Percentiles rank a stretch among this genome's conserved stretches.
These are phyloP conservation scores for Kluyveromyces marxianus DNA, from an alignment of 1,139 yeast genomes.

Conservation along the genomic window DNA sequence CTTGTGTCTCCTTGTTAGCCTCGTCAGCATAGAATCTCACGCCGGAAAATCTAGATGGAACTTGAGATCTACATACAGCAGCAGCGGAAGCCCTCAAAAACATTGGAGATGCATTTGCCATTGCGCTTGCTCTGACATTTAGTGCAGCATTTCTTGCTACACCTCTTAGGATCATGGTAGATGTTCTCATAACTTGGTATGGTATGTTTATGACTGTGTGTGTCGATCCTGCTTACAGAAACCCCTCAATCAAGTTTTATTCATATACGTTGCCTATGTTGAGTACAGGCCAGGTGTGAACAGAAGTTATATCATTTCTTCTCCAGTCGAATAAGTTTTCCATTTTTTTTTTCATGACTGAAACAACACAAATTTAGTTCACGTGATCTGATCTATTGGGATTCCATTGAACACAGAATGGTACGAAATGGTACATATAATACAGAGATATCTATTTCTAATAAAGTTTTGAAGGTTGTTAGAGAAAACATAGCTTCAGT, in stretches of 20 bases:
- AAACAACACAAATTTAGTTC: no score
- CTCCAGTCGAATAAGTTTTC: no score
- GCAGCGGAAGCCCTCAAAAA: background rate
- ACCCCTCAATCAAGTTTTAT: no score
- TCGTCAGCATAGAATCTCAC: slow-evolving; percentile 23
- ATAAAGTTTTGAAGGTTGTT: background rate
- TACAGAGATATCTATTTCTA: no score
- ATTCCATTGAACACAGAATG: no score
- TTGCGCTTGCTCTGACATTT: background rate
- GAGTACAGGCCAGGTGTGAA: no score
- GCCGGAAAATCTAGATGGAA: background rate
- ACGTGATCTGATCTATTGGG: no score
- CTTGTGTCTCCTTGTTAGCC: slow-evolving; percentile 13
- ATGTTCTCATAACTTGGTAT: slow-evolving; percentile 1
- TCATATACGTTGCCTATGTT: no score
- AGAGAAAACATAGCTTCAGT: slow-evolving; percentile 2
- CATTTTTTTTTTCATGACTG: no score
- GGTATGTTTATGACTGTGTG: background rate
- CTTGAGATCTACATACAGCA: background rate
- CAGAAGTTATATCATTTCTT: no score
- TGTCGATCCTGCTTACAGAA: no score
- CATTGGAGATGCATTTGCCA: background rate
- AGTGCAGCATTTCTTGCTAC: slow-evolving; percentile 1
- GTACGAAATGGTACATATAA: no score
- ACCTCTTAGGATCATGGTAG: slow-evolving; percentile 2